Conservation (phyloP, 1,284 basidiomycete genomes). For the Ustilago vetiveriae region DNA sequence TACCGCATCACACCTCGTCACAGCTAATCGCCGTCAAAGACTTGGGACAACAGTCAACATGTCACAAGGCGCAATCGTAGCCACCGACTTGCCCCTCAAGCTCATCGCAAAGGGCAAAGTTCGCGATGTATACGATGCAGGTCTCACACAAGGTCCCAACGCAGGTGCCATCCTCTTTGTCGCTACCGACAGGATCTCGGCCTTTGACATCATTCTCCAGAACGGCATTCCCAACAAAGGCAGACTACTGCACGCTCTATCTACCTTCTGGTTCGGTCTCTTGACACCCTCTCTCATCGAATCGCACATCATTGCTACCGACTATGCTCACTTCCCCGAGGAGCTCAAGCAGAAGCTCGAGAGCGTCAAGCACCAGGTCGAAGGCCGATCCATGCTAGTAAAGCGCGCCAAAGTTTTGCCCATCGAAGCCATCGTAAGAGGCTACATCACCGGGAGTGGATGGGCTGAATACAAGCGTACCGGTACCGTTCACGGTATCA, state of each 20-base stretch:
- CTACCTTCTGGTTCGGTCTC: constrained; percentile 93
- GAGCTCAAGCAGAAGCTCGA: constrained; percentile 48
- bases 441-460: constrained; percentile 96
- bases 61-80: constrained; percentile 43
- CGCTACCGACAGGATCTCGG: constrained; percentile 93
- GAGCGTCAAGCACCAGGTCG: constrained; percentile 71
- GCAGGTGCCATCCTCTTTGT: constrained; percentile 77
- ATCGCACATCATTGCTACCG: constrained; percentile 62
- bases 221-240: constrained; percentile 91
- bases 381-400: constrained; percentile 90
- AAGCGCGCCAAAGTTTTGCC: constrained; percentile 87
- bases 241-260: constrained; percentile 85
- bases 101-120: constrained; percentile 66
- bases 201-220: constrained; percentile 82
- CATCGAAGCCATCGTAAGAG: constrained; percentile 96
- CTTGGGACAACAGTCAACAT: constrained; percentile 2
- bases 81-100: constrained; percentile 60
- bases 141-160: constrained; percentile 42
- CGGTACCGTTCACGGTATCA: constrained; percentile 88
- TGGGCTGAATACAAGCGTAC: constrained; percentile 92
- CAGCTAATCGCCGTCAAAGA: no score
- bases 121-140: constrained; percentile 65
- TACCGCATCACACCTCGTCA: no score
- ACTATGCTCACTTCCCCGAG: constrained; percentile 51
- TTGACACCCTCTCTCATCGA: constrained; percentile 66